These are phyloP conservation scores for Candida sonorensis DNA, from an alignment of 805 yeast genomes.

Conservation along the genomic window DNA sequence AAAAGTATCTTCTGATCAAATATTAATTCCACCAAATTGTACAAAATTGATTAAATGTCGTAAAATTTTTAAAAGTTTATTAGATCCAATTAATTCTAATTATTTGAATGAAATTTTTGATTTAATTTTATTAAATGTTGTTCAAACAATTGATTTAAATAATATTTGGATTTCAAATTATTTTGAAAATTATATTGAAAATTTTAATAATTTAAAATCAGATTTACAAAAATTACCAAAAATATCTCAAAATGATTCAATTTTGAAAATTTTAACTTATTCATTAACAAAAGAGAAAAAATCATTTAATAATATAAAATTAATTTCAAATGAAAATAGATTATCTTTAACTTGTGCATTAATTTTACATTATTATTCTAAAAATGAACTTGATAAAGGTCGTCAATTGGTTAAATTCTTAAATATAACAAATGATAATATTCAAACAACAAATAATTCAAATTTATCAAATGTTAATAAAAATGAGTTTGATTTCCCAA, in stretches of 20 bases:
- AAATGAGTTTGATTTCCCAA: neutral
- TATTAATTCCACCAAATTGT: slow-evolving; percentile 20
- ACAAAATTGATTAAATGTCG: slow-evolving; percentile 21
- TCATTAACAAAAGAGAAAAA: slow-evolving; percentile 7
- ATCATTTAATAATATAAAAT: too few relatives aligned
- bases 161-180: slow-evolving; percentile 5
- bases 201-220: neutral
- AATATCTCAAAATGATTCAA: too few relatives aligned
- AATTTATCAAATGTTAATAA: neutral
- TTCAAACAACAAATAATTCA: neutral
- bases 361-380: slow-evolving; percentile 22
- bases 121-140: slow-evolving; percentile 16
- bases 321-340: slow-evolving; percentile 25
- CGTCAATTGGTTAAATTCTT: slow-evolving; percentile 21
- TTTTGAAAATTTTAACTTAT: too few relatives aligned
- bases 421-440: slow-evolving; percentile 7
- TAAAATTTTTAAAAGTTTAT: slow-evolving; percentile 21
- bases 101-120: slow-evolving; percentile 19
- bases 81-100: slow-evolving; percentile 17
- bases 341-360: slow-evolving; percentile 24
- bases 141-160: slow-evolving; percentile 15
- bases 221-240: too few relatives aligned
- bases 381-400: slow-evolving; percentile 14
- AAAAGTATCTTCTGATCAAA: slow-evolving; percentile 9
- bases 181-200: neutral